Conservation (phyloP, 2,329 filamentous ascomycete species). For the Cercospora brassicicola region DNA sequence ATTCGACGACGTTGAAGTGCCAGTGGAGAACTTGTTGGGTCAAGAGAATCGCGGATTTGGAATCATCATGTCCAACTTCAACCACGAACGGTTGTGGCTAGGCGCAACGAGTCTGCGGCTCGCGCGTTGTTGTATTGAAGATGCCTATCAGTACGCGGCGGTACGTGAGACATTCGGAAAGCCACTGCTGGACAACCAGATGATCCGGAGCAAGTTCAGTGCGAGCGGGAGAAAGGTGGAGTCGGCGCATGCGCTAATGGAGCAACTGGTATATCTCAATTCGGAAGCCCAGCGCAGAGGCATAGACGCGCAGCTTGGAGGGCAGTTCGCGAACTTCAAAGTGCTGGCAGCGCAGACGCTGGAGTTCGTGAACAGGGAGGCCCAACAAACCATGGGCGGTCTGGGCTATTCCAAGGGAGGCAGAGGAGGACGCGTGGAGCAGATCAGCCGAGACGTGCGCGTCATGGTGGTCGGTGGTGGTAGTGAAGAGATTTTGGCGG, state of each 20-base stretch:
- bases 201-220: background rate
- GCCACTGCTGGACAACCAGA: background rate
- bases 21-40: background rate
- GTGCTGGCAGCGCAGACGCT: background rate
- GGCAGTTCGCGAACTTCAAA: background rate
- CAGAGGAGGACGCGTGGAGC: background rate
- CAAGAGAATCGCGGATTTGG: background rate
- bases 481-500: background rate
- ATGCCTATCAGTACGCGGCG: background rate
- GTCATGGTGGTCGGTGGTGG: background rate
- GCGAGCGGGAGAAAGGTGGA: background rate
- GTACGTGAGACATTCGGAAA: background rate
- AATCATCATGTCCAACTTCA: background rate
- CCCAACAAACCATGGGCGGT: background rate
- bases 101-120: background rate
- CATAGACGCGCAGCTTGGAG: background rate
- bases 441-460: background rate
- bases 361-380: background rate
- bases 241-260: background rate
- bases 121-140: background rate
- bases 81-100: background rate
- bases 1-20: background rate
- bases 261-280: background rate
- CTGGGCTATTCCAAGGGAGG: background rate
- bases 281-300: background rate